Evolutionary conservation across 352 stramenopile genomes (phyloP).

Genomic region (Pythium aphanidermatum): DNA sequence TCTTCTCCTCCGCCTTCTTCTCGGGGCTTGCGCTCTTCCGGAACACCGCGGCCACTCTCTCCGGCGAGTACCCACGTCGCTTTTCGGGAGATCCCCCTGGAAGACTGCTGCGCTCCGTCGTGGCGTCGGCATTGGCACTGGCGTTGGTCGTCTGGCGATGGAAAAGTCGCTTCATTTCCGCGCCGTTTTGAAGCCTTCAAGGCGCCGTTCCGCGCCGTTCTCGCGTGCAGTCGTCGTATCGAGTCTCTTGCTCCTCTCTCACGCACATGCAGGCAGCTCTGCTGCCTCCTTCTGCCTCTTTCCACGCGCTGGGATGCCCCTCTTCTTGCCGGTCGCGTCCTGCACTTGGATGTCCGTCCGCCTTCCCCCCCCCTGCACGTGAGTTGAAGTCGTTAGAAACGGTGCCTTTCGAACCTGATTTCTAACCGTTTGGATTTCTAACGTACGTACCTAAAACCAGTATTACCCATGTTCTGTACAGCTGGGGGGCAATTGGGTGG

Average conservation of each 20-base stretch:
- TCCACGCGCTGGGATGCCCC: too few relatives aligned
- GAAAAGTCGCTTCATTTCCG: slow-evolving; percentile 52
- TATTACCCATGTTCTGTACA: too few relatives aligned
- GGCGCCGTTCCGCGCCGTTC: too few relatives aligned
- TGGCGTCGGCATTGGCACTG: slow-evolving; percentile 12
- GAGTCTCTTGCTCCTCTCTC: not conserved
- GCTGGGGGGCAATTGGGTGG: too few relatives aligned
- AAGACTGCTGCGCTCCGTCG: slow-evolving; percentile 2
- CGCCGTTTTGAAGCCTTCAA: not conserved
- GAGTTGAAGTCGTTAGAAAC: slow-evolving; percentile 18
- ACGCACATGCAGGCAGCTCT: too few relatives aligned
- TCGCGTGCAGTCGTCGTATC: too few relatives aligned
- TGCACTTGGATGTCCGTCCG: not conserved
- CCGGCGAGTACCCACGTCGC: slow-evolving; percentile 17
- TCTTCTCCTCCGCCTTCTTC: not conserved
- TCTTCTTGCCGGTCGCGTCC: too few relatives aligned
- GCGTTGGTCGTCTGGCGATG: slow-evolving; percentile 25
- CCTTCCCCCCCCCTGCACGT: not conserved
- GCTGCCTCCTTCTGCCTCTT: too few relatives aligned
- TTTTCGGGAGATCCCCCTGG: slow-evolving; percentile 5
- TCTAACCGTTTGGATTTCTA: slow-evolving; percentile 21
- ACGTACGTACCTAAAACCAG: too few relatives aligned
- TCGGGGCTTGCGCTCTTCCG: slow-evolving; percentile 11
- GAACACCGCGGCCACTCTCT: slow-evolving; percentile 12
- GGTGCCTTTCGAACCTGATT: not conserved